These are phyloP conservation scores for Xylaria polymorpha DNA, from an alignment of 2,329 filamentous ascomycete species.

Conservation along the genomic window DNA sequence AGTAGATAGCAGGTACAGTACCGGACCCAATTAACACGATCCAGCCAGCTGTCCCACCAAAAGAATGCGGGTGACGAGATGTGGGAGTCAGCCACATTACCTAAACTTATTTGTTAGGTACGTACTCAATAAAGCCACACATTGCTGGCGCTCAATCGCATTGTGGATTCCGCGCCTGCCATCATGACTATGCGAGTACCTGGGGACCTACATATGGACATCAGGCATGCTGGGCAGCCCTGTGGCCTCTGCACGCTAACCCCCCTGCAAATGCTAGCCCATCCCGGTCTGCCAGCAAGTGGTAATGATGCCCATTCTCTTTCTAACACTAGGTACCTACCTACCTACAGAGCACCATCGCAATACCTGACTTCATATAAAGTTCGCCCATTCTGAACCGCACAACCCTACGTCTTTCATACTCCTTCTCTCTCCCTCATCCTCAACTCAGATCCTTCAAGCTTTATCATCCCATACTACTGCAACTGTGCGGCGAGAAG, in stretches of 20 bases:
- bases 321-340: not conserved
- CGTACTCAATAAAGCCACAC: not conserved
- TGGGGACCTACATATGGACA: too few relatives aligned
- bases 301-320: constrained; percentile 20
- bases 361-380: constrained; percentile 3
- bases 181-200: not conserved
- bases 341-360: not conserved
- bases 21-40: not conserved
- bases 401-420: not conserved
- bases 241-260: not conserved
- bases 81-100: constrained; percentile 20
- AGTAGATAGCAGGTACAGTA: constrained; percentile 5
- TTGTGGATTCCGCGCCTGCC: too few relatives aligned
- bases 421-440: constrained; percentile 5
- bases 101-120: not conserved
- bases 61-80: constrained; percentile 11
- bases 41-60: constrained; percentile 39
- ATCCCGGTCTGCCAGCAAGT: not conserved
- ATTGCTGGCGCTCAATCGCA: not conserved
- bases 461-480: not conserved
- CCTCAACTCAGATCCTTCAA: not conserved
- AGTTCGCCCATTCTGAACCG: not conserved
- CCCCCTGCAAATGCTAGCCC: not conserved
- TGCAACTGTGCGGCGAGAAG: too few relatives aligned
- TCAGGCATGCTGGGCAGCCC: not conserved